Percentiles rank a stretch among this genome's conserved stretches.
These are phyloP conservation scores for Cutaneotrichosporon sp. DNA, from an alignment of 1,284 basidiomycete genomes.

Conservation along the genomic window DNA sequence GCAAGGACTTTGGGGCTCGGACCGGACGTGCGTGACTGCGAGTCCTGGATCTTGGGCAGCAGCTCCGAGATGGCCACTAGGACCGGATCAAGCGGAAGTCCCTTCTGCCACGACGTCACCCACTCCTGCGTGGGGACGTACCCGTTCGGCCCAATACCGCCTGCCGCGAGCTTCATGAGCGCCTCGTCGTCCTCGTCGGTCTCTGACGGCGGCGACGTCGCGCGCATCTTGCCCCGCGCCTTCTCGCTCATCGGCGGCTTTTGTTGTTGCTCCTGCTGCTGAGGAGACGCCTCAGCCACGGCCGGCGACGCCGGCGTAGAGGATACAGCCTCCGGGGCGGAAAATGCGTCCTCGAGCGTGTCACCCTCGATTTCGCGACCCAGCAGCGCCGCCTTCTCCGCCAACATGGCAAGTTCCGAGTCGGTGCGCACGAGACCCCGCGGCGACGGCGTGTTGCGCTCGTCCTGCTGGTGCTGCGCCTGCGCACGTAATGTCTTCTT, in stretches of 20 bases:
- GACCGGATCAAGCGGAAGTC: slow-evolving; percentile 69
- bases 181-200: slow-evolving; percentile 55
- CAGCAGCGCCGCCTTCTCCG: slow-evolving; percentile 43
- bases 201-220: slow-evolving; percentile 17
- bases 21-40: slow-evolving; percentile 54
- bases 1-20: slow-evolving; percentile 55
- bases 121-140: slow-evolving; percentile 92
- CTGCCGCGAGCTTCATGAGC: slow-evolving; percentile 59
- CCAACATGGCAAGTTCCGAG: slow-evolving; percentile 41
- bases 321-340: neutral
- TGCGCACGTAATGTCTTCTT: slow-evolving; percentile 63
- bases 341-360: slow-evolving; percentile 13
- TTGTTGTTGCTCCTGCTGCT: slow-evolving; percentile 9
- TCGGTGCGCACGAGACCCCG: slow-evolving; percentile 26
- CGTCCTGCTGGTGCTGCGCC: slow-evolving; percentile 10
- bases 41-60: slow-evolving; percentile 73
- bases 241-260: slow-evolving; percentile 64
- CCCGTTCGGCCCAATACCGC: slow-evolving; percentile 72
- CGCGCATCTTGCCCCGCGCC: slow-evolving; percentile 77
- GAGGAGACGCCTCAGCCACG: neutral
- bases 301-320: neutral
- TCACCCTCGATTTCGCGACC: slow-evolving; percentile 29
- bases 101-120: slow-evolving; percentile 56
- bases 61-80: slow-evolving; percentile 79
- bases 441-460: neutral